Evolutionary conservation across 108 stramenopile genomes (phyloP).

Genomic region (Mediolabrus comicus): DNA sequence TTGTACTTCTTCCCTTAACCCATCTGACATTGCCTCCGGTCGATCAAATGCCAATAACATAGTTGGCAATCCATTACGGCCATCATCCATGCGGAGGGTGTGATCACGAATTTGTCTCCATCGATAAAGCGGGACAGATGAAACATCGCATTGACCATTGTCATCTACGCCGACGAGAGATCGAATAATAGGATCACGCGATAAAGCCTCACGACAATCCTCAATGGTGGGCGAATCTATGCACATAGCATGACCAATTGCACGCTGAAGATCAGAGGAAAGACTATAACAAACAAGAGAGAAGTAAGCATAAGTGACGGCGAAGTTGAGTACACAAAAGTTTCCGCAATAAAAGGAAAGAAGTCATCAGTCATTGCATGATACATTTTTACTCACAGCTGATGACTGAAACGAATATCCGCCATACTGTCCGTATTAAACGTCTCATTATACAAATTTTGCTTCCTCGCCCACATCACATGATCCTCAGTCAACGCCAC

Average conservation of each 20-base stretch:
- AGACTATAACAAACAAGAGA: conserved; percentile 45
- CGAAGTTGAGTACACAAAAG: too few species aligned
- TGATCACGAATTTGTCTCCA: conserved; percentile 88
- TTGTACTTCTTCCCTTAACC: conserved; percentile 48
- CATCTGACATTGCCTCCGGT: conserved; percentile 48
- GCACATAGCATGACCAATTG: conserved; percentile 76
- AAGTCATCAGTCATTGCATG: not conserved
- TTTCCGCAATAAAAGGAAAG: too few species aligned
- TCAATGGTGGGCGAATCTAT: conserved; percentile 70
- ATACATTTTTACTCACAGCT: conserved; percentile 59
- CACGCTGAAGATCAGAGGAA: conserved; percentile 68
- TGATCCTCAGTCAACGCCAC: conserved; percentile 74
- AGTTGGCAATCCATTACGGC: conserved; percentile 68
- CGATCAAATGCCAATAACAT: conserved; percentile 69
- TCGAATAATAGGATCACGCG: conserved; percentile 67
- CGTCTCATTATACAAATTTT: conserved; percentile 86
- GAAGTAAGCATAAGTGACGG: not conserved
- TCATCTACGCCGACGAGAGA: conserved; percentile 57
- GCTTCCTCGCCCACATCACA: conserved; percentile 84
- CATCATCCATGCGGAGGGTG: conserved; percentile 74
- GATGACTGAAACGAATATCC: conserved; percentile 79
- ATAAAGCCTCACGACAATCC: conserved; percentile 62
- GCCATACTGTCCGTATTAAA: conserved; percentile 85
- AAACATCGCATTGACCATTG: conserved; percentile 26
- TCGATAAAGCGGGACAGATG: conserved; percentile 67